Evolutionary conservation across 371 early-diverging fungal genomes (phyloP).

Genomic region (Actinomortierella ambigua): DNA sequence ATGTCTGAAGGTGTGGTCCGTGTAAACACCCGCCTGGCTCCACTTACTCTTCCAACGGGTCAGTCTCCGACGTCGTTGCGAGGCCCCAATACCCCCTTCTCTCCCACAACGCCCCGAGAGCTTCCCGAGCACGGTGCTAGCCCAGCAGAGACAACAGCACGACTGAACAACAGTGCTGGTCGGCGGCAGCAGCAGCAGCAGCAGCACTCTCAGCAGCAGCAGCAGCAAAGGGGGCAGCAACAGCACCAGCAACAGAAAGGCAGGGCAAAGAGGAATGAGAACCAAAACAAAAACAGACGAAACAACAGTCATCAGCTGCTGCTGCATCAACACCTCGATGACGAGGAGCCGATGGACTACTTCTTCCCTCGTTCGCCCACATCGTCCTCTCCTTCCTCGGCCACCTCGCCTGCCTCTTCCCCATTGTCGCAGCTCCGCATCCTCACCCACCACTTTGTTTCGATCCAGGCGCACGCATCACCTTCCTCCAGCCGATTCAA

Average conservation of each 20-base stretch:
- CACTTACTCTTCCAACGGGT: conserved; percentile 13
- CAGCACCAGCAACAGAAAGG: conserved; percentile 24
- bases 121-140: too few species aligned
- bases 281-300: conserved; percentile 8
- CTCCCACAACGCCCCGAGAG: neutral
- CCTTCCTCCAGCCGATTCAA: conserved; percentile 28
- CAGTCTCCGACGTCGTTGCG: conserved; percentile 11
- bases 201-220: conserved; percentile 18
- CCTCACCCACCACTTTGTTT: conserved; percentile 42
- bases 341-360: conserved; percentile 12
- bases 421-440: conserved; percentile 33
- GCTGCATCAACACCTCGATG: neutral
- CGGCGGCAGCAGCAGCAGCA: conserved; percentile 7
- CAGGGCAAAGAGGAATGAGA: conserved; percentile 15
- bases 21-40: conserved; percentile 19
- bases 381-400: conserved; percentile 25
- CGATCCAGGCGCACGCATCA: conserved; percentile 37
- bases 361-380: conserved; percentile 39
- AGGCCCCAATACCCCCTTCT: conserved; percentile 12
- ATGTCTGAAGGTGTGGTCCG: conserved; percentile 46
- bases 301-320: conserved; percentile 16
- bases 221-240: conserved; percentile 16
- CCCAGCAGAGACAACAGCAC: too few species aligned
- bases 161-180: too few species aligned
- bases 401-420: conserved; percentile 22